These are phyloP conservation scores for Rhizopus arrhizus DNA, from an alignment of 371 early-diverging fungal species.

Conservation along the genomic window DNA sequence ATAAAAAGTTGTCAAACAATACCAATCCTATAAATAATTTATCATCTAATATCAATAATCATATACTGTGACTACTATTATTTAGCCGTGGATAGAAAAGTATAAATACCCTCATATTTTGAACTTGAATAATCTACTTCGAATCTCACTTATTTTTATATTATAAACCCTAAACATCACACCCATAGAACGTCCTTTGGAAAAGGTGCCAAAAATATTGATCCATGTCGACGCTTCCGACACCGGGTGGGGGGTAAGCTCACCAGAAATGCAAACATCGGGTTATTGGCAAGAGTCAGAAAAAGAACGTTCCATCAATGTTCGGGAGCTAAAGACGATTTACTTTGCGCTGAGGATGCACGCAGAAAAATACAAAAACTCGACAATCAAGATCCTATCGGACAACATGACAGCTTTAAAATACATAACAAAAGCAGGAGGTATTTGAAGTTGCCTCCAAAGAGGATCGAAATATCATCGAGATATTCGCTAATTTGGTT, in stretches of 20 bases:
- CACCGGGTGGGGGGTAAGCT: conserved; percentile 9
- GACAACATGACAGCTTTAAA: conserved; percentile 36
- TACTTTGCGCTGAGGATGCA: no score
- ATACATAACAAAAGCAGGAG: conserved; percentile 23
- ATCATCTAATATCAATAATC: no score
- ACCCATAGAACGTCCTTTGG: not conserved
- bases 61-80: no score
- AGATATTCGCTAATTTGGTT: conserved; percentile 18
- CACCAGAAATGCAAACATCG: not conserved
- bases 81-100: no score
- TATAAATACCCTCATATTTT: no score
- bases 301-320: conserved; percentile 18
- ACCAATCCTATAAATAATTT: no score
- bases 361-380: conserved; percentile 3
- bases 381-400: conserved; percentile 3
- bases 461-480: conserved; percentile 16
- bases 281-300: conserved; percentile 17
- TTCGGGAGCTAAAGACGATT: conserved; percentile 21
- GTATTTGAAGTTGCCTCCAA: conserved; percentile 17
- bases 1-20: no score
- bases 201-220: not conserved
- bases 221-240: conserved; percentile 5
- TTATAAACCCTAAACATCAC: no score
- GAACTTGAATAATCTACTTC: no score
- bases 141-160: no score